Percentiles rank a stretch among this genome's conserved stretches.
phyloP scores from a whole-genome alignment of 371 early-diverging fungal species.

The Saksenaea vasiformis region DNA sequence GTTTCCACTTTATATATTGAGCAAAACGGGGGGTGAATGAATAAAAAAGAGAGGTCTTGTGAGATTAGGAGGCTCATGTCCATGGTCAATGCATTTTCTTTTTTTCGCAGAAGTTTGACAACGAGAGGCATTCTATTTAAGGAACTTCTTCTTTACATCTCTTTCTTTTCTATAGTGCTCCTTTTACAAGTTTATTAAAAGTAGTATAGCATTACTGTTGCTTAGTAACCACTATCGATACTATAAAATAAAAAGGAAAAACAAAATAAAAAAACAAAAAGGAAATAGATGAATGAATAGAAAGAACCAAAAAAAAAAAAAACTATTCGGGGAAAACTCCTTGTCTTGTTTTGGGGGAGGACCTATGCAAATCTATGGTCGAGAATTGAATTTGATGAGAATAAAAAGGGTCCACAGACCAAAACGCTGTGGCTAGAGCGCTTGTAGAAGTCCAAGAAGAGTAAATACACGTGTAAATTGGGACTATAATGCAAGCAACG shows the following conservation, averaged over 20 bases:
- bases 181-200: no score
- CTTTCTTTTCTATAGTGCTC: not conserved
- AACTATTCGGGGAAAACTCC: not conserved
- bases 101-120: not conserved
- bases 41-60: conserved; percentile 1
- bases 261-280: not conserved
- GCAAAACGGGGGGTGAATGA: not conserved
- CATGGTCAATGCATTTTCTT: conserved; percentile 2
- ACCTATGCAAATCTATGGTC: conserved; percentile 3
- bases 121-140: not conserved
- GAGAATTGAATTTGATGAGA: conserved; percentile 3
- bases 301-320: not conserved
- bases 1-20: not conserved
- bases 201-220: no score
- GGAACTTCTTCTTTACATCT: not conserved
- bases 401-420: not conserved
- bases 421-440: not conserved
- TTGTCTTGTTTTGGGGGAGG: not conserved
- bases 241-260: not conserved
- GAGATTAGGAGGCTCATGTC: not conserved
- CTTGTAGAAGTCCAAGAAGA: not conserved
- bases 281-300: not conserved
- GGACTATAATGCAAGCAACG: not conserved
- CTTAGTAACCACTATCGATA: no score
- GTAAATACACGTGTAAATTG: conserved; percentile 3